Base-by-base conservation (phyloP, 2,329 filamentous ascomycete species). In the Fusarium beomiforme region DNA sequence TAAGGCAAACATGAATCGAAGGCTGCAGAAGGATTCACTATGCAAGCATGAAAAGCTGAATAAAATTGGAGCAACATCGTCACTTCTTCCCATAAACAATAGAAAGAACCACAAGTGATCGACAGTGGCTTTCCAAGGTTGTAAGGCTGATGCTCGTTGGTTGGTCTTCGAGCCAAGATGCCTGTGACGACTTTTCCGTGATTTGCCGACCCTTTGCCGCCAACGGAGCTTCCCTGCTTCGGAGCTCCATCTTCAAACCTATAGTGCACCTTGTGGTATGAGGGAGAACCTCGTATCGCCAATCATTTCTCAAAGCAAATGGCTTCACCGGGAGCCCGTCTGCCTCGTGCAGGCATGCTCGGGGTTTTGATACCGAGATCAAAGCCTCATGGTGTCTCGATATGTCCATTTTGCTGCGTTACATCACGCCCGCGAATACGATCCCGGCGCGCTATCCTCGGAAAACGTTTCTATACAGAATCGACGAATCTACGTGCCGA, bases 401-500 rank as follows among this genome's bases (percentile, higher is more conserved):
- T 73, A 64, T 81, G 80, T 54, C 77, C 77, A 2, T 79, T 80
- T 47, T 81, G 80, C 67, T 78, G 76, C 49, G 64, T 74, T 39
- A 59, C 69, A 33, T 70, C 78, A n/a, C 72, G 71, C 49, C 17
- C 72, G 14, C 71, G 73, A 24, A 56, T 57, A 57, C 69, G 71
- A 69, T 53, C 72, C 33, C 74, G 77, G 47, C 72, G 70, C 69
- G 72, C 70, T 54, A 62, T 64, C 62, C 53, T 67, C 37, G 56
- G 75, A 21, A 77, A 71, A 74, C 70, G 79, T 64, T 78, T 76
- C 69, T 59, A 74, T 10, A 43, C 75, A 14, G 24, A 67, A 8
- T 19, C 74, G n/a, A 60, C 70, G 12, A 76, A 83, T 60, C 78
- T 83, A 17, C 83, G 87, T 42, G 75, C 81, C 59, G 86, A 91